A percentile compares a stretch with the other conserved stretches of the same genome.
Evolutionary conservation across 1,139 yeast species (phyloP).

Genomic region (Citeromyces siamensis): DNA sequence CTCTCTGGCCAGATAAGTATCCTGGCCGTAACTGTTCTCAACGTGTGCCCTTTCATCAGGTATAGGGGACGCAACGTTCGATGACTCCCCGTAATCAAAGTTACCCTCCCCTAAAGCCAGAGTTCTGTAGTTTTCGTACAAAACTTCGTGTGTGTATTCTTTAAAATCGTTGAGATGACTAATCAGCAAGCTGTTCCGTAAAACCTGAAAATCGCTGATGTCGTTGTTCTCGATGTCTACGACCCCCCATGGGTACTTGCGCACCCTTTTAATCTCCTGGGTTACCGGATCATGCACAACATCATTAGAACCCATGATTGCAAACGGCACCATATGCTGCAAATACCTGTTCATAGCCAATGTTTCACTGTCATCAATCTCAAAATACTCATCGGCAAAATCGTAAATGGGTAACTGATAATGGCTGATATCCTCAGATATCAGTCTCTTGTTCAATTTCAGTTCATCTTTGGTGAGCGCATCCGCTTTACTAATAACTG

Average conservation of each 20-base stretch:
- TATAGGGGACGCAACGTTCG: not conserved
- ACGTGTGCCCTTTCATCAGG: slow-evolving; percentile 3
- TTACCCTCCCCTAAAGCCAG: slow-evolving; percentile 53
- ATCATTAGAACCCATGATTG: slow-evolving; percentile 65
- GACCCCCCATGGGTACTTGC: slow-evolving; percentile 92
- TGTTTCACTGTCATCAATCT: slow-evolving; percentile 53
- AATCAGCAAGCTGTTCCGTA: slow-evolving; percentile 75
- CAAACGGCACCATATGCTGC: slow-evolving; percentile 74
- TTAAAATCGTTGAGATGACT: slow-evolving; percentile 91
- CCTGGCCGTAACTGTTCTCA: slow-evolving; percentile 9
- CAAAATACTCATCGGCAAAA: slow-evolving; percentile 55
- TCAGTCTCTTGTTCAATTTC: slow-evolving; percentile 47
- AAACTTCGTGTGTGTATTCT: slow-evolving; percentile 83
- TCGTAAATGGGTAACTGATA: slow-evolving; percentile 77
- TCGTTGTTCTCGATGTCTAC: slow-evolving; percentile 76
- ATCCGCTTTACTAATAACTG: slow-evolving; percentile 82
- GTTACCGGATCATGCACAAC: slow-evolving; percentile 41
- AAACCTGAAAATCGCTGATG: slow-evolving; percentile 71
- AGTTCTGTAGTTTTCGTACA: slow-evolving; percentile 89
- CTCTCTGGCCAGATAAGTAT: slow-evolving; percentile 53
- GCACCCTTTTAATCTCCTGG: slow-evolving; percentile 58
- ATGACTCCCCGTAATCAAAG: slow-evolving; percentile 14
- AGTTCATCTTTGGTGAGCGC: slow-evolving; percentile 72
- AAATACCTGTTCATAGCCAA: slow-evolving; percentile 71
- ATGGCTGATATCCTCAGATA: slow-evolving; percentile 61